Evolutionary conservation across 177 flowering plant species (phyloP).

Genomic region (Tripterygium wilfordii): DNA sequence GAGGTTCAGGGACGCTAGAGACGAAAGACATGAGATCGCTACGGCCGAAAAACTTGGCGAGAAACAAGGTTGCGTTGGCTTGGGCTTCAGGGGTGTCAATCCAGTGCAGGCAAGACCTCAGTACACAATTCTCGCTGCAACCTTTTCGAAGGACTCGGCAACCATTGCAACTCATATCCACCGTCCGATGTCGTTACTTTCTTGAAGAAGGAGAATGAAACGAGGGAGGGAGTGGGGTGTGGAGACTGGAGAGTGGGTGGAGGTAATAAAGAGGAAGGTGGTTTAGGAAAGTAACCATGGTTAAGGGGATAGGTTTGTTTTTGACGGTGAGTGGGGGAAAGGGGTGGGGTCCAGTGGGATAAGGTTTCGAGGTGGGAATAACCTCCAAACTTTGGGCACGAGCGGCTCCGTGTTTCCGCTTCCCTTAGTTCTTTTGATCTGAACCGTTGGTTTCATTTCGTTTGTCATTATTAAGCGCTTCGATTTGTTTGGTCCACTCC

Average conservation of each 20-base stretch:
- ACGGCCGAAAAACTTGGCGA: conserved; percentile 85
- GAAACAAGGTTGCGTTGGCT: conserved; percentile 66
- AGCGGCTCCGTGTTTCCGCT: conserved; percentile 63
- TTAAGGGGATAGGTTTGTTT: conserved; percentile 7
- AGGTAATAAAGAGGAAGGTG: background rate
- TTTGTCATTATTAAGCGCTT: too few relatives aligned
- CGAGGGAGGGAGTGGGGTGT: background rate
- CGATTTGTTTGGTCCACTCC: conserved; percentile 1
- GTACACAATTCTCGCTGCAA: conserved; percentile 62
- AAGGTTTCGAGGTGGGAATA: conserved; percentile 12
- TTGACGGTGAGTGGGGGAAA: background rate
- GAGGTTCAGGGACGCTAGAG: conserved; percentile 57
- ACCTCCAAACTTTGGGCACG: conserved; percentile 47
- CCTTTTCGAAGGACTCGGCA: conserved; percentile 72
- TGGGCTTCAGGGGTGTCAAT: conserved; percentile 57
- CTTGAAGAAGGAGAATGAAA: background rate
- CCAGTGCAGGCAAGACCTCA: conserved; percentile 71
- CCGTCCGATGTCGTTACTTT: background rate
- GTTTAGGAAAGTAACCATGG: conserved; percentile 13
- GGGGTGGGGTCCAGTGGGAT: background rate
- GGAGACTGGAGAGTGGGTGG: conserved; percentile 2
- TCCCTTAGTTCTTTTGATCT: conserved; percentile 9
- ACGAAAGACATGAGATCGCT: conserved; percentile 78
- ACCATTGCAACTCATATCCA: conserved; percentile 76
- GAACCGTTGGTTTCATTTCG: conserved; percentile 14